These are phyloP conservation scores for Arachis hypogaea DNA, from an alignment of 306 rosid genomes.

Conservation along the genomic window DNA sequence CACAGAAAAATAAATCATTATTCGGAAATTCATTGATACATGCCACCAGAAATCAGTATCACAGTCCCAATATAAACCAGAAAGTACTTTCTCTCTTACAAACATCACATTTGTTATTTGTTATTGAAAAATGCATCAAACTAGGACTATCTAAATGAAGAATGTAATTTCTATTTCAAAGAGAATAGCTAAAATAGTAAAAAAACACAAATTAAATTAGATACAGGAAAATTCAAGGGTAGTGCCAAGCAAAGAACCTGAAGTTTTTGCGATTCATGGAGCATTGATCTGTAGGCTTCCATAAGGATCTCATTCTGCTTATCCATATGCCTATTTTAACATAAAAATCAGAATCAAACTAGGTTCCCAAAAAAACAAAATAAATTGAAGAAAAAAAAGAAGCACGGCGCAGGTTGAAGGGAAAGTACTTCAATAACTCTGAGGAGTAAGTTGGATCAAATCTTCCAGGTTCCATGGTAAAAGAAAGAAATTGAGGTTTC, in stretches of 20 bases:
- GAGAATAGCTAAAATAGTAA: neutral
- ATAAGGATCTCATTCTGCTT: slow-evolving; percentile 33
- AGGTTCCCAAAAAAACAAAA: neutral
- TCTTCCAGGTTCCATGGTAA: slow-evolving; percentile 26
- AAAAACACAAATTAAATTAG: neutral
- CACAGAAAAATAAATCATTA: slow-evolving; percentile 6
- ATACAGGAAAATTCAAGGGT: neutral
- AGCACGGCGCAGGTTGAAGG: neutral
- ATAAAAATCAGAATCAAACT: neutral
- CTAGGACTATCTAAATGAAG: neutral
- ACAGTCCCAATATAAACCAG: neutral
- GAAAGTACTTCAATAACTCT: slow-evolving; percentile 38
- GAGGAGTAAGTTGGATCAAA: slow-evolving; percentile 31
- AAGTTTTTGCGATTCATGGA: slow-evolving; percentile 33
- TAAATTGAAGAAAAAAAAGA: neutral
- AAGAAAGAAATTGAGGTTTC: neutral
- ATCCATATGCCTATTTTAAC: slow-evolving; percentile 40
- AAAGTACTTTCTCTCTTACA: neutral
- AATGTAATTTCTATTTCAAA: neutral
- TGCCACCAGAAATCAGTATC: neutral
- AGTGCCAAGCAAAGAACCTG: slow-evolving; percentile 26
- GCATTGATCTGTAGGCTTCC: slow-evolving; percentile 39
- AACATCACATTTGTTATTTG: neutral
- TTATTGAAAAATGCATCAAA: neutral
- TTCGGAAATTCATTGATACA: neutral